Base-by-base conservation (phyloP, 192 early-diverging fungal genomes). In the Rhizoclosmatium globosum region DNA sequence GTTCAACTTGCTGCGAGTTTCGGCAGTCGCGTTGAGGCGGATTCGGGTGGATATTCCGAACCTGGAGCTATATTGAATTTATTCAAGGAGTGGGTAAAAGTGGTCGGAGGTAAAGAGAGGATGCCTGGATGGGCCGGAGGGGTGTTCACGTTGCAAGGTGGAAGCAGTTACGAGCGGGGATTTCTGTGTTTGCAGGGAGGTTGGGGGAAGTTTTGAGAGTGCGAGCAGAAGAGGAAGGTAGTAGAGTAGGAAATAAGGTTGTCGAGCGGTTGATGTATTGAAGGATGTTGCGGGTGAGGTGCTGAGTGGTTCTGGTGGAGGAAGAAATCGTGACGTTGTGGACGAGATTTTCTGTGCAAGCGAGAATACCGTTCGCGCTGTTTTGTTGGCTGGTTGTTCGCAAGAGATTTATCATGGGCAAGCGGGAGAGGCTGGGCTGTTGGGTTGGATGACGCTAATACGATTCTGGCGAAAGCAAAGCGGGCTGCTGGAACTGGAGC, bases 361-460 rank as follows among this genome's bases (percentile, higher is more conserved):
- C 7, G 17, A 21, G 39, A 43, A 68, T 21, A 23, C 21, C 38
- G 23, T 68, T 19, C 67, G 67, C 15, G 44, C 67, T 13, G 67
- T 68, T 46, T 44, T 68, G 4, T 43, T 68, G 38, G 67, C 67
- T 11, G 67, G 67, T 3, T 68, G 67, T 23, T 68, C 67, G 67
- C 67, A 45, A n/a, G 44, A 68, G 23, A 68, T 68, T 45, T 68
- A 68, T 68, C 67, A 68, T 23, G 67, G 67, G 2, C 17, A 17
- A 42, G 39, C 67, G 2, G 23, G 21, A 43, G 67, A 68, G 13
- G 67, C 42, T 45, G 67, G 13, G 13, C 21, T 21, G 2, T 17
- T 44, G 13, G 43, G 42, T 68, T 68, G 15, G 61, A 39, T n/a
- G 39, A 9, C 4, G 21, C 39, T 9, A 39, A n/a, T 7, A 64